Evolutionary conservation across 345 rosid genomes (phyloP).

Genomic region (Heritiera fomes): DNA sequence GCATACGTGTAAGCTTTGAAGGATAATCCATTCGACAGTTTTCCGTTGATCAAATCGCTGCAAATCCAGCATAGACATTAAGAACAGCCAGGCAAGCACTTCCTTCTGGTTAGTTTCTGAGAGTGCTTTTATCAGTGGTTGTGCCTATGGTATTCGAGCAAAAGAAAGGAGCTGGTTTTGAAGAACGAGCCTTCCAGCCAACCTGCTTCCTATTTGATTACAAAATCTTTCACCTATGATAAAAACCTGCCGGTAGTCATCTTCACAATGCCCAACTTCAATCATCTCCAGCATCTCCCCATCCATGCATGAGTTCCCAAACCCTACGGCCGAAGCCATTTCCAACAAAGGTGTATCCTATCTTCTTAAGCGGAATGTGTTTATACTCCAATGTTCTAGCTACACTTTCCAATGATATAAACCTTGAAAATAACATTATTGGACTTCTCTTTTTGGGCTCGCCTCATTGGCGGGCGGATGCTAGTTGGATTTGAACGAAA

Average conservation of each 20-base stretch:
- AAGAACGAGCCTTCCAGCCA: conserved; percentile 46
- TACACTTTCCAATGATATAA: not conserved
- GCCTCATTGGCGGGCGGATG: not conserved
- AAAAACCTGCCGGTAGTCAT: conserved; percentile 45
- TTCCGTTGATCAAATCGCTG: conserved; percentile 51
- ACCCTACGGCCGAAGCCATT: not conserved
- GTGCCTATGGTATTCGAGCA: conserved; percentile 31
- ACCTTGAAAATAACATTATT: conserved; percentile 10
- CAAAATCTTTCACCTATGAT: conserved; percentile 49
- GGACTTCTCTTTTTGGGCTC: not conserved
- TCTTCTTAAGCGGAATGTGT: not conserved
- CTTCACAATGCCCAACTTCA: conserved; percentile 56
- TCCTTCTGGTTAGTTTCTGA: conserved; percentile 44
- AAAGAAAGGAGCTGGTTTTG: conserved; percentile 55
- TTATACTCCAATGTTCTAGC: not conserved
- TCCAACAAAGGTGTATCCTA: not conserved
- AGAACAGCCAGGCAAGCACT: conserved; percentile 45
- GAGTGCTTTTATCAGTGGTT: conserved; percentile 36
- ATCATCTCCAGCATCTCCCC: conserved; percentile 33
- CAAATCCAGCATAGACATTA: conserved; percentile 22
- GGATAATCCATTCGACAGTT: conserved; percentile 35
- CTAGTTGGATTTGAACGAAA: not conserved
- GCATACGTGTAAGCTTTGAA: conserved; percentile 52
- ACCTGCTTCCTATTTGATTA: conserved; percentile 40
- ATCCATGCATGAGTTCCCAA: not conserved